Base-by-base conservation (phyloP, 2,329 filamentous ascomycete genomes). In the Rutstroemia sp. region DNA sequence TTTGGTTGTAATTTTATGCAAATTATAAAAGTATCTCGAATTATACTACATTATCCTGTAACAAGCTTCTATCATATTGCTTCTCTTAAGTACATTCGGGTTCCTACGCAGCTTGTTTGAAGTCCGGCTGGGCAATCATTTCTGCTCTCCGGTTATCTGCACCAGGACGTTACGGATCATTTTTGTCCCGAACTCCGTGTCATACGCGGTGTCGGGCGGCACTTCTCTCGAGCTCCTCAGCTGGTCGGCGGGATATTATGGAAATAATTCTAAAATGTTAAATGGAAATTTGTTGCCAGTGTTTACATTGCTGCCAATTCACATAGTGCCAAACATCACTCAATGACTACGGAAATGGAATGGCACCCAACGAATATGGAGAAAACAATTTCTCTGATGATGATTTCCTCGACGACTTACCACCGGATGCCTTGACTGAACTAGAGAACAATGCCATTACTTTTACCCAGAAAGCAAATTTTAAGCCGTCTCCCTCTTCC, bases 331-430 rank as follows among this genome's bases (percentile, higher is more conserved):
- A 9, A 27, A 8, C 12, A 25, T 41, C 3, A 3, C 50, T 61
- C 59, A 58, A 68, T 67, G 65, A 63, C 48, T 71, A 72, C 51
- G 23, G 52, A 27, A 18, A 71, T 58, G 65, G 68, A 64, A 73
- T 73, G 71, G 67, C 69, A 55, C 71, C 69, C 39, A 51, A 60
- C 58, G 59, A 61, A 49, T 65, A 69, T 54, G 69, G 67, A 50
- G 78, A 79, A 72, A 81, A 84, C 72, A 79, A 81, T 59, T 86
- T 83, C 67, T 81, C 77, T 58, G 83, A 86, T 66, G 83, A 86
- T 67, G 83, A 85, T 66, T 82, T 77, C 59, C 75, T 87, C 63
- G 82, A 87, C 68, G 75, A 79, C 42, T 72, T 87, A 44, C 79
- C 82, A 61, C 75, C 78, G 60, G 77, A 78, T 60, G 74, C 75